Evolutionary conservation across 345 rosid genomes (phyloP).

Genomic region (Kandelia obovata): DNA sequence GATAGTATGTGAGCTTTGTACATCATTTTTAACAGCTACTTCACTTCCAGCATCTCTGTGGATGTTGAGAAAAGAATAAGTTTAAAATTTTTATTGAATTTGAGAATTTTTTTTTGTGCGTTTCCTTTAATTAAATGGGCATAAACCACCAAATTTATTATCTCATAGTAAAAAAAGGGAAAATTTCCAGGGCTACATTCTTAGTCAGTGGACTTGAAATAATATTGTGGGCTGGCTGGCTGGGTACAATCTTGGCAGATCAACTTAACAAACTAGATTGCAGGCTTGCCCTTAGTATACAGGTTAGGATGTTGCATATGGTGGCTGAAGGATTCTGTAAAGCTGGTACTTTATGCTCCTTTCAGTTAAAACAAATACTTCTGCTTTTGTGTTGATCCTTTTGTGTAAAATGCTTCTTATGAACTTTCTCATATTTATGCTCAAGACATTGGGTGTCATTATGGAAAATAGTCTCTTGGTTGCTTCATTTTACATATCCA

Average conservation of each 20-base stretch:
- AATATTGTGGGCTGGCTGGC: background rate
- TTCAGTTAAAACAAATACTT: background rate
- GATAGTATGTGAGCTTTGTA: background rate
- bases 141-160: too few species aligned
- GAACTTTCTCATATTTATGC: background rate
- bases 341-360: background rate
- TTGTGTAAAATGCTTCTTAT: too few species aligned
- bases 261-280: background rate
- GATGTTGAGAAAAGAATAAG: too few species aligned
- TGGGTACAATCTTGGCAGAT: background rate
- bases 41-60: background rate
- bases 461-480: background rate
- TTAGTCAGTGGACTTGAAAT: too few species aligned
- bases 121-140: too few species aligned
- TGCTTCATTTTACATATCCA: background rate
- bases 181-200: too few species aligned
- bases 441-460: background rate
- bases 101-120: background rate
- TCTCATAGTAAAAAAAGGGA: too few species aligned
- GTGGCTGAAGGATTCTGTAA: background rate
- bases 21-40: background rate
- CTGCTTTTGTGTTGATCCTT: too few species aligned
- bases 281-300: background rate
- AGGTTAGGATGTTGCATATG: background rate
- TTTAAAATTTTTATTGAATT: too few species aligned